Evolutionary conservation across 495 filamentous ascomycete genomes (phyloP), one percentile per base, ranked within the genome.

Genomic region (Amphirosellinia nigrospora): DNA sequence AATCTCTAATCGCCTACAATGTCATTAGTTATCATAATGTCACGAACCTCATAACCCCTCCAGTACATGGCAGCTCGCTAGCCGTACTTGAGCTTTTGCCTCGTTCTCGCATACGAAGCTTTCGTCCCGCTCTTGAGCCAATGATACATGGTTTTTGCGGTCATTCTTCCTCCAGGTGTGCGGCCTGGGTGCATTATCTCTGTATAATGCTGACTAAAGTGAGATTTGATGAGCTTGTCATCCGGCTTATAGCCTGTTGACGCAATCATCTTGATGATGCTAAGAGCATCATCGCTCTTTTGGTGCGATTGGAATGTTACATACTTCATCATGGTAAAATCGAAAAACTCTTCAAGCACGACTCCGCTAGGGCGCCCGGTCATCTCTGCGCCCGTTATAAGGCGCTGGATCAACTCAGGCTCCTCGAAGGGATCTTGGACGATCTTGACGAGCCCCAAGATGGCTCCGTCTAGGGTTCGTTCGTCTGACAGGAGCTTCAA

Each of bases 401-500:
- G n/a, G 4, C 21, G 23, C n/a, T 9, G n/a, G 23, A 50, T 50
- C 0, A 50, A 2, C 46, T 50, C 9, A 0, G 0, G 8, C 8
- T 3, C 8, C 0, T 3, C 0, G n/a, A 0, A 9, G 7, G 3
- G 3, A 23, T 3, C 1, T 11, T 1, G 0, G n/a, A 4, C 2
- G 21, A 23, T 7, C 0, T 0, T 3, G 2, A 10, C 3, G 4
- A 21, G 2, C 1, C n/a, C 8, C 3, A 2, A 21, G 23, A 23
- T 21, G 46, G 8, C 46, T 8, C 3, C 23, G 8, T 8, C 1
- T 21, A 50, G 6, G 46, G n/a, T 50, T 1, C 15, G 7, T 26
- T 46, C 16, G 8, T 23, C 46, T 50, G 8, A 7, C 23, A 50
- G 23, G 46, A 50, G 21, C n/a, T 50, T 21, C 15, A 23, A 50